A percentile compares a stretch with the other conserved stretches of the same genome.
These are phyloP conservation scores for Cercophora newfieldiana DNA, from an alignment of 495 filamentous ascomycete species.

Conservation along the genomic window DNA sequence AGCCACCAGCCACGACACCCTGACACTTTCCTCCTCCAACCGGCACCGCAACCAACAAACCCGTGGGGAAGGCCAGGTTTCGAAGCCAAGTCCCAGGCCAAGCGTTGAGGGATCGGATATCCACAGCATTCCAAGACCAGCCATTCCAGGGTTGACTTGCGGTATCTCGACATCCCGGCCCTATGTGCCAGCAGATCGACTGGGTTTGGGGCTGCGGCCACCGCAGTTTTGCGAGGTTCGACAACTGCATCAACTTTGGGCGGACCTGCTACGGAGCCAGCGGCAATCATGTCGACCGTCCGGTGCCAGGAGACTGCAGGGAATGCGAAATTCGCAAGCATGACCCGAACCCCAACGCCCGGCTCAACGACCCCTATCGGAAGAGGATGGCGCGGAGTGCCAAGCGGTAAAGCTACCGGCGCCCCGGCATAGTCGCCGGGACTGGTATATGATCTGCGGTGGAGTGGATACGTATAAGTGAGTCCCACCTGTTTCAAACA, in stretches of 20 bases:
- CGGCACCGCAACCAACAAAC: no score
- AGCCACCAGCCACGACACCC: not conserved
- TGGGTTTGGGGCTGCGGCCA: slow-evolving; percentile 33
- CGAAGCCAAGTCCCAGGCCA: no score
- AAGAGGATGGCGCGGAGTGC: slow-evolving; percentile 17
- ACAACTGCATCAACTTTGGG: slow-evolving; percentile 29
- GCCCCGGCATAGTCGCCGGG: not conserved
- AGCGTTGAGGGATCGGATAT: no score
- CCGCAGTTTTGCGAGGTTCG: slow-evolving; percentile 27
- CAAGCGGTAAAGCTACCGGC: not conserved
- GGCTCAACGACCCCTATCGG: slow-evolving; percentile 38
- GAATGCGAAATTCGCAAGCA: slow-evolving; percentile 17
- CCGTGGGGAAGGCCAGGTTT: no score
- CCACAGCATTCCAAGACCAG: no score
- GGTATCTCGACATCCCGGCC: not conserved
- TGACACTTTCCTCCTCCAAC: not conserved
- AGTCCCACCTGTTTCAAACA: no score
- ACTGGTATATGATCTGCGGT: not conserved
- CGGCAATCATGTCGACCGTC: slow-evolving; percentile 21
- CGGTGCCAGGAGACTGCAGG: slow-evolving; percentile 19
- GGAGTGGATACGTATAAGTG: no score
- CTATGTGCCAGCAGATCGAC: slow-evolving; percentile 32
- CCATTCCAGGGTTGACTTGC: not conserved
- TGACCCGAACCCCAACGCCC: slow-evolving; percentile 22
- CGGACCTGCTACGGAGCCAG: slow-evolving; percentile 24